These are phyloP conservation scores for Geotrichum aggregatum DNA, from an alignment of 1,139 yeast genomes.

Conservation along the genomic window DNA sequence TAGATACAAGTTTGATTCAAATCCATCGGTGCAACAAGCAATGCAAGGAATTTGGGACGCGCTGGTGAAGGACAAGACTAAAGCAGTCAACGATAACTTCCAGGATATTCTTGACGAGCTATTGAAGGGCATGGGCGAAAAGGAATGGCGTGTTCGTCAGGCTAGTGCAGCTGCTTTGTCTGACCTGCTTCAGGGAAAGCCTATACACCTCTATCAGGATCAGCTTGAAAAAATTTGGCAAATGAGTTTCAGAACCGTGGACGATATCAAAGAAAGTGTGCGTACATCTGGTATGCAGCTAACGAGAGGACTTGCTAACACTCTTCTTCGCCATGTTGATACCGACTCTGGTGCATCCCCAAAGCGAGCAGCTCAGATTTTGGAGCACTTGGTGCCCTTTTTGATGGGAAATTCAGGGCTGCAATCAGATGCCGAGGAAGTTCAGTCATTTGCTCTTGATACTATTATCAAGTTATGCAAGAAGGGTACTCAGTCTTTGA, in stretches of 20 bases:
- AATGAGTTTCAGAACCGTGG: conserved; percentile 84
- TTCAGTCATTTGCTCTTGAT: conserved; percentile 67
- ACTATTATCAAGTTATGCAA: conserved; percentile 68
- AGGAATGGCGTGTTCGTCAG: conserved; percentile 92
- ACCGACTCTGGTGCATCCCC: conserved; percentile 40
- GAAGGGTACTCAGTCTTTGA: conserved; percentile 56
- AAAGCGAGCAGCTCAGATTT: conserved; percentile 48
- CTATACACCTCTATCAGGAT: conserved; percentile 51
- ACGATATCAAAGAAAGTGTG: conserved; percentile 92
- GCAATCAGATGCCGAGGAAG: conserved; percentile 81
- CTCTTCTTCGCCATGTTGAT: conserved; percentile 57
- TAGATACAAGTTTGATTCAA: conserved; percentile 84
- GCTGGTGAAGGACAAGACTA: conserved; percentile 58
- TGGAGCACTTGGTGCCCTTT: conserved; percentile 69
- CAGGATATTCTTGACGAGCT: conserved; percentile 61
- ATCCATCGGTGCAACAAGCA: conserved; percentile 63
- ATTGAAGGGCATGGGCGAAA: conserved; percentile 64
- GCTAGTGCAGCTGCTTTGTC: conserved; percentile 75
- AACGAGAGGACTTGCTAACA: conserved; percentile 62
- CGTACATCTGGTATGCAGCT: conserved; percentile 72
- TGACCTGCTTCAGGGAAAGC: conserved; percentile 62
- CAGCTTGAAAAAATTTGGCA: conserved; percentile 71
- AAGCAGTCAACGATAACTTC: conserved; percentile 52
- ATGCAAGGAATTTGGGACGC: conserved; percentile 90
- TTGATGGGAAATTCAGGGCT: conserved; percentile 75